Percentiles rank a stretch among this genome's conserved stretches.
phyloP scores from a whole-genome alignment of 2,329 filamentous ascomycete genomes.

The Zasmidium cellare region DNA sequence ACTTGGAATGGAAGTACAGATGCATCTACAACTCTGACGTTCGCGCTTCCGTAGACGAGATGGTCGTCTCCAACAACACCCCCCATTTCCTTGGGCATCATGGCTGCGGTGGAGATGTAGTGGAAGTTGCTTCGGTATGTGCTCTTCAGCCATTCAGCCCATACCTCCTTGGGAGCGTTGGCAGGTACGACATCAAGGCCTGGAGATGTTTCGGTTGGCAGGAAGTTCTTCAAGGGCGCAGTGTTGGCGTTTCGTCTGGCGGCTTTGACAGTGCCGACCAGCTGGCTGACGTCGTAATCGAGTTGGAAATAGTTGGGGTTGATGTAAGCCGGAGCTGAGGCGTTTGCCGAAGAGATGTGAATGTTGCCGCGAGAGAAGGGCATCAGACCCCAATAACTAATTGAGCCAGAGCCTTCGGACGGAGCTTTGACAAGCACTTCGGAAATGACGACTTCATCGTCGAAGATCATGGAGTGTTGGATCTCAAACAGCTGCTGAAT shows the following conservation, averaged over 20 bases:
- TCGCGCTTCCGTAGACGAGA: constrained; percentile 21
- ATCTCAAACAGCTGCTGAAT: constrained; percentile 18
- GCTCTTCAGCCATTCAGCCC: constrained; percentile 14
- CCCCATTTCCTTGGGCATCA: constrained; percentile 23
- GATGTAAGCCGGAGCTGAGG: constrained; percentile 24
- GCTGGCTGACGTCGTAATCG: constrained; percentile 30
- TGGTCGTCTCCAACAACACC: constrained; percentile 29
- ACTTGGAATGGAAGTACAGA: constrained; percentile 27
- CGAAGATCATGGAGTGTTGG: constrained; percentile 19
- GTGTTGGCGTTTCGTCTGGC: constrained; percentile 7
- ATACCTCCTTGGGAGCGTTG: constrained; percentile 19
- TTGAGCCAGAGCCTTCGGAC: constrained; percentile 4
- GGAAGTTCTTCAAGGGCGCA: constrained; percentile 26
- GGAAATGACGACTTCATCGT: constrained; percentile 8
- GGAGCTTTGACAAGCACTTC: constrained; percentile 12
- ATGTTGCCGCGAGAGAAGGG: constrained; percentile 29
- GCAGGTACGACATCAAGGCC: constrained; percentile 19
- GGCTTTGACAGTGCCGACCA: constrained; percentile 18
- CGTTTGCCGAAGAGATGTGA: constrained; percentile 27
- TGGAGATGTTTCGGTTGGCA: constrained; percentile 32
- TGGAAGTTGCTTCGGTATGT: constrained; percentile 6
- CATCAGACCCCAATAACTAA: constrained; percentile 23
- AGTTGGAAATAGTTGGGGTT: constrained; percentile 34
- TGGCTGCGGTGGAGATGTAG: constrained; percentile 26
- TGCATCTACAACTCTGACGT: constrained; percentile 28